Base-by-base conservation (phyloP, 345 rosid genomes). In the Salix suchowensis region DNA sequence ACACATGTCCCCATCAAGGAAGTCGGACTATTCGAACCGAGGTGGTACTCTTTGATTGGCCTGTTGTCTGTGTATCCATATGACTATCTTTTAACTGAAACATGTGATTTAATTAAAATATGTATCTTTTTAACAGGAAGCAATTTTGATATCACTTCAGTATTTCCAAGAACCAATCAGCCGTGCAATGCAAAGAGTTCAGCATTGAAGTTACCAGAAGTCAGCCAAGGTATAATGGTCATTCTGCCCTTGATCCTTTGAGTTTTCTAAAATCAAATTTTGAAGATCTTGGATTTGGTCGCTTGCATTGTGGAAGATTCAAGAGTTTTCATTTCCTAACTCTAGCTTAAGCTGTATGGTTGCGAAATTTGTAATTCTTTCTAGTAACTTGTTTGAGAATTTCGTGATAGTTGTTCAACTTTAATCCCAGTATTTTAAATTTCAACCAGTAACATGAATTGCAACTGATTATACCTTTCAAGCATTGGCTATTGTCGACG, bases 11-110 rank as follows among this genome's bases (percentile, higher is more conserved):
- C 14, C 87, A 84, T 82, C 98, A 92, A 89, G 97, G 98, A 82
- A 94, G 97, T 85, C 86, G 98, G 78, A 92, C 97, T 28, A 94
- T 94, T 71, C 90, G 98, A 70, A 86, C 97, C 13, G 97, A 93
- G 98, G 98, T 91, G 76, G 23, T 40, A 48, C 39, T n/a, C 55
- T 65, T 71, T 75, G 30, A 65, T 52, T 71, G 65, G 1, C 46
- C 50, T 39, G 39, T 34, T 23, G 72, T 26, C 66, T 19, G 21
- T 12, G 39, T 70, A 30, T 18, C 58, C 1, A 4, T 24, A 52
- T 23, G 54, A 6, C 23, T 64, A 36, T 73, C 34, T 36, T 10
- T n/a, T 14, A n/a, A 60, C 3, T 7, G 42, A 4, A 9, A 37
- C 40, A 15, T 42, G 18, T 54, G 10, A 46, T 36, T 42, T 64